Base-by-base conservation (phyloP, 805 yeast genomes). In the Tetrapisispora phaffii region DNA sequence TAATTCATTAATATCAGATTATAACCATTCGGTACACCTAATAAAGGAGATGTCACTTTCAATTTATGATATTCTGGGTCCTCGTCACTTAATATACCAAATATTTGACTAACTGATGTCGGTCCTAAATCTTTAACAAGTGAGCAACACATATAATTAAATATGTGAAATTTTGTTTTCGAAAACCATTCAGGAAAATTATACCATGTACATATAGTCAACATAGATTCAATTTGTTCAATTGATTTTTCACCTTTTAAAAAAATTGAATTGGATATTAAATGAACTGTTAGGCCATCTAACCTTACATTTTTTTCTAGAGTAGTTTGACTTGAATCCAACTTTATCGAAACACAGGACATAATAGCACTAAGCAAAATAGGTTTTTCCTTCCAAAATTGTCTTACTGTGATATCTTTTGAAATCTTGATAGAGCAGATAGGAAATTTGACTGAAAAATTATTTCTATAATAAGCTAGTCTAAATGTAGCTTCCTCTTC, bases 171-270 rank as follows among this genome's bases (percentile, higher is more conserved):
- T 40, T 94, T 75, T 47, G 94, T 76, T 54, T 83, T 84, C 49
- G 79, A 83, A 53, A 85, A 84, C 53, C 85, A 68, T 62, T 86
- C 96, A 0, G 95, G 85, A 4, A 85, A 76, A 51, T 83, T 85
- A 58, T 86, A 87, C 95, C 95, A 88, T 28, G 80, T 62, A 22
- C 83, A 74, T 41, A 83, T 66, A 7, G 85, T 55, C 19, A 83
- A 58, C 41, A 84, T 65, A 19, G 80, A 66, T 59, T 81, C 80
- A 33, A 87, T 66, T 32, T 85, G 63, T 59, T 85, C 89, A 19
- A 79, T 63, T 6, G 80, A 73, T 63, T 85, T 88, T 45, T 76
- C 72, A 20, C 95, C 95, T 20, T 75, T 68, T 7, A 81, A 71
- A 62, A 87, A 63, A 9, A 82, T 73, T 55, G 85, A 88, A 41